Conservation (phyloP, 2,329 filamentous ascomycete genomes). For the Botrytis elliptica region DNA sequence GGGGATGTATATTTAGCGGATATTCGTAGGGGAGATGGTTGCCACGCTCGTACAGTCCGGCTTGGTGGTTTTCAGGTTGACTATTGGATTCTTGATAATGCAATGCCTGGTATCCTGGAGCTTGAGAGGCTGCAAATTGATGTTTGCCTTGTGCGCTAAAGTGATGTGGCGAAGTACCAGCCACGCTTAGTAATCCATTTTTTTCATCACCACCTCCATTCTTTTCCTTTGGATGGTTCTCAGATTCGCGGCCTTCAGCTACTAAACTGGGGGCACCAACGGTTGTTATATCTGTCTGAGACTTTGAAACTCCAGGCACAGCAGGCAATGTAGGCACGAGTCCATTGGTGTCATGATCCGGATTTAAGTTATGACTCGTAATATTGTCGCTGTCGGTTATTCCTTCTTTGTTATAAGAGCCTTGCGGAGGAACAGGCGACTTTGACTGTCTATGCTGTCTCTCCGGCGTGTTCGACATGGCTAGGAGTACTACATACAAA, state of each 20-base stretch:
- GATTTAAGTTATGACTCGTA: slow-evolving; percentile 15
- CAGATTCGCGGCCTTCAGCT: slow-evolving; percentile 6
- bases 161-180: slow-evolving; percentile 15
- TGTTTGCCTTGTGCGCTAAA: slow-evolving; percentile 15
- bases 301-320: not conserved
- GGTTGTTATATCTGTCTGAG: slow-evolving; percentile 12
- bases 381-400: not conserved
- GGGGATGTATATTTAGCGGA: not conserved
- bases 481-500: not conserved
- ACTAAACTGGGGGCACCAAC: not conserved
- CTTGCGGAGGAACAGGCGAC: slow-evolving; percentile 4
- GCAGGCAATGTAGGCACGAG: not conserved
- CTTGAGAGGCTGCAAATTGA: slow-evolving; percentile 8
- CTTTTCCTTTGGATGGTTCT: not conserved
- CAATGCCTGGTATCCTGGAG: not conserved
- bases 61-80: slow-evolving; percentile 15
- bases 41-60: slow-evolving; percentile 18
- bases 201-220: slow-evolving; percentile 3
- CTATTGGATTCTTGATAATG: slow-evolving; percentile 15
- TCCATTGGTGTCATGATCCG: not conserved
- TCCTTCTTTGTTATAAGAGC: not conserved
- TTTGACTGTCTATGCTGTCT: slow-evolving; percentile 1
- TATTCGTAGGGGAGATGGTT: slow-evolving; percentile 5
- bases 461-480: slow-evolving; percentile 2
- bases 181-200: slow-evolving; percentile 14